phyloP scores from a whole-genome alignment of 2,329 filamentous ascomycete species.

The Macroventuria anomochaeta region DNA sequence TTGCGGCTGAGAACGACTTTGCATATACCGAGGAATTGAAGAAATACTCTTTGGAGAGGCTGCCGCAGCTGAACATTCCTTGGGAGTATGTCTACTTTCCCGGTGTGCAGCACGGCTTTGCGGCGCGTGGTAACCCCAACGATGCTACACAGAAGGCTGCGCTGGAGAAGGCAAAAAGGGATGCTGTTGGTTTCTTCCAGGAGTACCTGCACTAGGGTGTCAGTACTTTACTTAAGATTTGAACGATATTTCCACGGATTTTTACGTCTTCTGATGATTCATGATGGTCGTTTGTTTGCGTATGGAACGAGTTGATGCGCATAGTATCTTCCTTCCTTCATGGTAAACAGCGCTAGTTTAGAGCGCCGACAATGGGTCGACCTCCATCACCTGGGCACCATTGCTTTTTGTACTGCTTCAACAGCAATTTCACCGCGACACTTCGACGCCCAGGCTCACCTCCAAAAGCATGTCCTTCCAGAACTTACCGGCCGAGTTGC shows the following conservation, averaged over 20 bases:
- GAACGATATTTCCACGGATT: too few relatives aligned
- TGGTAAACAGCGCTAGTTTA: too few relatives aligned
- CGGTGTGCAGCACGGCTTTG: conserved; percentile 43
- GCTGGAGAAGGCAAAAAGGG: conserved; percentile 45
- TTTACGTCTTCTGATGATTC: too few relatives aligned
- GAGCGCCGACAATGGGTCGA: too few relatives aligned
- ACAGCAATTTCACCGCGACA: too few relatives aligned
- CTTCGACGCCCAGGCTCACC: too few relatives aligned
- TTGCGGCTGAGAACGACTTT: conserved; percentile 39
- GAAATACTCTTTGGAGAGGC: conserved; percentile 32
- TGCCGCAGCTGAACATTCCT: conserved; percentile 38
- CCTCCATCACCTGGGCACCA: too few relatives aligned
- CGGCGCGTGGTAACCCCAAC: conserved; percentile 35
- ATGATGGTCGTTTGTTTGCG: neutral
- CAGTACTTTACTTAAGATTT: too few relatives aligned
- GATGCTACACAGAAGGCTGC: conserved; percentile 38
- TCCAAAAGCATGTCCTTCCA: neutral
- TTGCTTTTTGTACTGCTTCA: too few relatives aligned
- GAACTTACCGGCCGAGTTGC: neutral
- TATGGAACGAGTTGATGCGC: neutral
- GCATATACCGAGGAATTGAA: conserved; percentile 42
- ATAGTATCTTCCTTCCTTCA: too few relatives aligned
- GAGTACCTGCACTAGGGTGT: conserved; percentile 41
- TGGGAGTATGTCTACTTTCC: conserved; percentile 47
- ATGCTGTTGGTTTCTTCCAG: conserved; percentile 38